Evolutionary conservation across 169 alveolate genomes (phyloP).

Genomic region (Miamiensis avidus): DNA sequence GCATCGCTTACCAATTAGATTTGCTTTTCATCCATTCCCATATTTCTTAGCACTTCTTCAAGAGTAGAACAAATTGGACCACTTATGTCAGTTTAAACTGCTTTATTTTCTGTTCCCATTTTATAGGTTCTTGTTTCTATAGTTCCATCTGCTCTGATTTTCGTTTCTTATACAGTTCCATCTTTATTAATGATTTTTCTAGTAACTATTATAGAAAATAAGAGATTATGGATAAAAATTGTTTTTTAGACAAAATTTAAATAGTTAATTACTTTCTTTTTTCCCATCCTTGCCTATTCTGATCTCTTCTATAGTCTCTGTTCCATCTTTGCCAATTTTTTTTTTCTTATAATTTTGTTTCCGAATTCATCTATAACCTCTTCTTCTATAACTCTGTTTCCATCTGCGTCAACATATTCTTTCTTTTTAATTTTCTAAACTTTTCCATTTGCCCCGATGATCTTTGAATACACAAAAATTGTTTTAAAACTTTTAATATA

Average conservation of each 20-base stretch:
- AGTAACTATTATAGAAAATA: slow-evolving; percentile 2
- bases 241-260: too few species aligned
- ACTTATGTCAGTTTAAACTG: neutral
- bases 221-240: neutral
- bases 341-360: slow-evolving; percentile 30
- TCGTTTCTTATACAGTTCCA: slow-evolving; percentile 41
- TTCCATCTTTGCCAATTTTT: slow-evolving; percentile 34
- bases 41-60: neutral
- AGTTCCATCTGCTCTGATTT: slow-evolving; percentile 37
- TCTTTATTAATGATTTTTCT: slow-evolving; percentile 32
- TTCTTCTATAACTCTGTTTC: slow-evolving; percentile 31
- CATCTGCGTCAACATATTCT: slow-evolving; percentile 28
- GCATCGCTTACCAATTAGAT: neutral
- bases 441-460: slow-evolving; percentile 33
- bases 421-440: slow-evolving; percentile 17
- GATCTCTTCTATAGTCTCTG: slow-evolving; percentile 34
- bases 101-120: neutral
- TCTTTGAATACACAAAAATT: neutral
- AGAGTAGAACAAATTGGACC: neutral
- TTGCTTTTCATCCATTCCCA: neutral
- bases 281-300: slow-evolving; percentile 37
- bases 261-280: slow-evolving; percentile 4
- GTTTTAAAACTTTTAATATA: neutral
- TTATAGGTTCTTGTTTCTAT: slow-evolving; percentile 16
- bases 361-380: slow-evolving; percentile 42